Base-by-base conservation (phyloP, 768 basidiomycete species). In the Leccinum incarnatum region DNA sequence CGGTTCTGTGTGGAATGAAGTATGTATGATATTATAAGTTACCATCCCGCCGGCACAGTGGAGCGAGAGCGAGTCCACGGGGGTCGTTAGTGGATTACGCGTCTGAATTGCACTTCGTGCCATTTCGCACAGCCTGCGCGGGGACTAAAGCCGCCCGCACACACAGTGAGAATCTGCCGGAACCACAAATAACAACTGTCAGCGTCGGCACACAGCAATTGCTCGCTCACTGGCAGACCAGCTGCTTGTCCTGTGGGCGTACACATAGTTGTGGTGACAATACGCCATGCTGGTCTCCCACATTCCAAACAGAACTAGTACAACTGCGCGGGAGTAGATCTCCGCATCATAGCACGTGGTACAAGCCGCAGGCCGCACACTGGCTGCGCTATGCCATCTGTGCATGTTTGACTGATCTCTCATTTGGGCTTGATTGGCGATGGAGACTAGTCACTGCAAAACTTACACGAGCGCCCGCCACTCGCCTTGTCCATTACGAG, bases 81-180 rank as follows among this genome's bases (percentile, higher is more conserved):
- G 17, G 48, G 47, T 45, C 47, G 21, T 14, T 48, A 46, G 11
- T 53, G 37, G 15, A 40, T 51, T 59, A 51, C 32, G 9, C 64
- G 42, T 45, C 42, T 19, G 42, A 19, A 19, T 21, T 23, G 21
- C n/a, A 23, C 49, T 21, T 9, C 25, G 51, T 17, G 40, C 19
- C 27, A 32, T 21, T 51, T 59, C 50, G 51, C 68, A 69, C 69
- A 69, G 68, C 68, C 50, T 50, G 23, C 11, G 34, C 62, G 65
- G 69, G 36, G 55, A 69, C 64, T 36, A 9, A 54, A 62, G 59
- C 69, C 68, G 69, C 55, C 53, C 23, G 59, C 59, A 21, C 53
- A 56, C 57, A 55, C 69, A 61, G 65, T 67, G 68, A 60, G 62
- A 59, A 64, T 59, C 64, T 47, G 42, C 58, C 62, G 64, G 61